Conservation (phyloP, 768 basidiomycete species). For the Ramaria rubella region DNA sequence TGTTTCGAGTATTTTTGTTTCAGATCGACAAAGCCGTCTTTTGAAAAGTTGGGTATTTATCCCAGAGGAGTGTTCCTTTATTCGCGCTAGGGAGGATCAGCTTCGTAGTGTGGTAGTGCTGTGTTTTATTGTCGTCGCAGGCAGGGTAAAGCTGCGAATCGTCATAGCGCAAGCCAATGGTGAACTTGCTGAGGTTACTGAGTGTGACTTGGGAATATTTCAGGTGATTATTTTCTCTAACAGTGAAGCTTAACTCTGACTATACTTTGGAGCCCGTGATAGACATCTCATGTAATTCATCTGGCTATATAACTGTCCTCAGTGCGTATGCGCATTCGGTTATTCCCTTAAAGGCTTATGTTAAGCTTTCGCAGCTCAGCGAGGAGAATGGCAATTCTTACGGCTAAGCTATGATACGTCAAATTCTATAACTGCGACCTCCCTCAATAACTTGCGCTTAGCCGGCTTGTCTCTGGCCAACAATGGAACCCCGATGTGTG, state of each 20-base stretch:
- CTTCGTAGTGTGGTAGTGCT: conserved; percentile 2
- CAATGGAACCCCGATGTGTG: neutral
- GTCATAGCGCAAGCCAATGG: neutral
- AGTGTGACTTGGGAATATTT: neutral
- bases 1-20: neutral
- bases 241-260: neutral
- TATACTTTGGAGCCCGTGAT: neutral
- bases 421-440: neutral
- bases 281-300: conserved; percentile 7
- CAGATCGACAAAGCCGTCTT: neutral
- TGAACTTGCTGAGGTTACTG: neutral
- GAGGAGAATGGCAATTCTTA: neutral
- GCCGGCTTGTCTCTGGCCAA: neutral
- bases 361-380: neutral
- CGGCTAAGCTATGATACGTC: neutral
- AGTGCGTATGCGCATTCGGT: neutral
- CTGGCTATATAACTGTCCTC: conserved; percentile 9
- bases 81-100: neutral
- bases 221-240: neutral
- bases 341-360: neutral
- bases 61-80: neutral
- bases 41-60: conserved; percentile 3
- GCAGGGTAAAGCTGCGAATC: neutral
- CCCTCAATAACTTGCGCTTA: neutral
- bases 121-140: neutral